Conservation (phyloP, 1,139 yeast species). For the Lodderomyces metapsilosis region DNA sequence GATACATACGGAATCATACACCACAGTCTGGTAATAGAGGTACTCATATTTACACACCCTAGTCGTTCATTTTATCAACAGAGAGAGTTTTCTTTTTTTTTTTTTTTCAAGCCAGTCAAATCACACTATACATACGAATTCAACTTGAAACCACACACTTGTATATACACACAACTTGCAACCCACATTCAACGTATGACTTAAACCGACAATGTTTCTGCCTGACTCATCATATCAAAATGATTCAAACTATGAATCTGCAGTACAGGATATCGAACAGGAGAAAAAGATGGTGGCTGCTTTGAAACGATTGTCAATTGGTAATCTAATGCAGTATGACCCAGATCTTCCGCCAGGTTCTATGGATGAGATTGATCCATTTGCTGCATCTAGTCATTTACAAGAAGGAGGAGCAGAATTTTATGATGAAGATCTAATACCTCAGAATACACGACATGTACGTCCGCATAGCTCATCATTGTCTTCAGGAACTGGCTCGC, state of each 20-base stretch:
- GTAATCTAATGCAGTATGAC: conserved; percentile 48
- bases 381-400: conserved; percentile 2
- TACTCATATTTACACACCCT: not conserved
- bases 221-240: conserved; percentile 13
- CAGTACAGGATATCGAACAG: conserved; percentile 51
- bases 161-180: conserved; percentile 1
- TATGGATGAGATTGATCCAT: conserved; percentile 32
- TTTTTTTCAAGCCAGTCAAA: too few species aligned
- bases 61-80: not conserved
- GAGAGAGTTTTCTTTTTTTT: too few species aligned
- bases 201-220: conserved; percentile 8
- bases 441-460: conserved; percentile 4
- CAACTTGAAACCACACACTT: too few species aligned
- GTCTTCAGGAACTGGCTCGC: not conserved
- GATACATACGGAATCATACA: not conserved
- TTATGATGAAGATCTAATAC: conserved; percentile 12
- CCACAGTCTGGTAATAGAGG: not conserved
- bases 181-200: not conserved
- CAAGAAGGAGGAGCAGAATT: conserved; percentile 2
- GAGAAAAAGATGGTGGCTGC: conserved; percentile 61
- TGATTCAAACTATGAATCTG: conserved; percentile 30
- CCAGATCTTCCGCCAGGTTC: conserved; percentile 48
- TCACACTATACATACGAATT: not conserved
- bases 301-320: conserved; percentile 54
- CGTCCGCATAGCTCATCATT: not conserved